Conservation (phyloP, 768 basidiomycete genomes). For the Coprinopsis marcescibilis region DNA sequence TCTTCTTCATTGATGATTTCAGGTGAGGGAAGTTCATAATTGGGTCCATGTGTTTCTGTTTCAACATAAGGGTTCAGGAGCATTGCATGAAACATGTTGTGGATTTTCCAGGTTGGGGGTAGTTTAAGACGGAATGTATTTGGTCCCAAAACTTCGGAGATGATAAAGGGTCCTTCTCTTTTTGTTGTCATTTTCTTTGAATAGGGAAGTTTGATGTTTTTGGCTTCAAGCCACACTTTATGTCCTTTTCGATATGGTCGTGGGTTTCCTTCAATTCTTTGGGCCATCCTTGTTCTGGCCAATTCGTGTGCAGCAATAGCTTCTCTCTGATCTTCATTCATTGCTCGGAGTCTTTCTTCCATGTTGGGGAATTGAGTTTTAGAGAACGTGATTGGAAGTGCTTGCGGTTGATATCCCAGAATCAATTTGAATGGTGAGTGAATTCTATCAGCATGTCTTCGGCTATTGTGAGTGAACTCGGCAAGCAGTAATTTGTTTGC, state of each 20-base stretch:
- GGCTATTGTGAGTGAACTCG: conserved; percentile 8
- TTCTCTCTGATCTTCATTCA: conserved; percentile 11
- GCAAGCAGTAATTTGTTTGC: conserved; percentile 1
- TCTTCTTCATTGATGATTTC: conserved; percentile 13
- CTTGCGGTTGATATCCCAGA: neutral
- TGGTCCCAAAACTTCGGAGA: conserved; percentile 12
- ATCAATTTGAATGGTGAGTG: conserved; percentile 6
- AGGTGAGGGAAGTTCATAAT: conserved; percentile 9
- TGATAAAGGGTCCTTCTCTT: conserved; percentile 16
- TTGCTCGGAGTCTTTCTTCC: conserved; percentile 1
- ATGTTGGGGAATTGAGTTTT: neutral
- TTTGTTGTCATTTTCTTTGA: conserved; percentile 14
- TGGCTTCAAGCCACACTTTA: conserved; percentile 15
- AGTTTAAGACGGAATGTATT: conserved; percentile 15
- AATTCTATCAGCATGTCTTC: neutral
- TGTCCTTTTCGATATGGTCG: conserved; percentile 13
- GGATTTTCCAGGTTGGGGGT: conserved; percentile 10
- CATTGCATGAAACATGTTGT: conserved; percentile 15
- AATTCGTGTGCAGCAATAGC: conserved; percentile 16
- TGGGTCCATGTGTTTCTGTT: conserved; percentile 12
- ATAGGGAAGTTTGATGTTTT: conserved; percentile 10
- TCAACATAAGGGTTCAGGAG: conserved; percentile 13
- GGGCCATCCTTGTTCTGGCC: conserved; percentile 9
- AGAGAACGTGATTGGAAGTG: neutral
- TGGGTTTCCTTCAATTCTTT: conserved; percentile 3